phyloP scores from a whole-genome alignment of 192 early-diverging fungal species.

The Linnemannia elongata region DNA sequence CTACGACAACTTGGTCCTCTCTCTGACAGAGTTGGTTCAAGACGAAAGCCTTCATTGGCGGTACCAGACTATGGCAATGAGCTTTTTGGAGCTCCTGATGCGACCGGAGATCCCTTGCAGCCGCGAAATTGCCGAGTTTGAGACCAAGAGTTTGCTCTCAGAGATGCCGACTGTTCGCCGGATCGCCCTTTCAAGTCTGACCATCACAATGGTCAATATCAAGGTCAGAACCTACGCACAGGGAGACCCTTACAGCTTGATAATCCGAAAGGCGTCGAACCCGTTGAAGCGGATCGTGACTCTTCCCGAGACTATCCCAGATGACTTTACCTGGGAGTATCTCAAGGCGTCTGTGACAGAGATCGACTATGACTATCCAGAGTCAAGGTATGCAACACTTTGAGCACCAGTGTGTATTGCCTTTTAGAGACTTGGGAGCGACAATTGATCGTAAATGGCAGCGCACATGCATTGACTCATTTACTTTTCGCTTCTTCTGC shows the following conservation, averaged over 20 bases:
- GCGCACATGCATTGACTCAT: no score
- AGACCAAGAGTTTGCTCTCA: constrained; percentile 72
- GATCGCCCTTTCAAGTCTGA: constrained; percentile 72
- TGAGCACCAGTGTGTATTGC: background rate
- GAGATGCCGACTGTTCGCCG: constrained; percentile 82
- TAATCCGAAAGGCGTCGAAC: constrained; percentile 55
- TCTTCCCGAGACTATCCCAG: constrained; percentile 52
- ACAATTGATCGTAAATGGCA: background rate
- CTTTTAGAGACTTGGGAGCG: no score
- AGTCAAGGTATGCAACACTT: constrained; percentile 33
- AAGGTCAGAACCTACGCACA: constrained; percentile 74
- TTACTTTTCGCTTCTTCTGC: background rate
- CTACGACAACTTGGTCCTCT: constrained; percentile 53
- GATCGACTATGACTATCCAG: constrained; percentile 45
- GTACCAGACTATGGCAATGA: constrained; percentile 83
- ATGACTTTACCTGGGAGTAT: constrained; percentile 54
- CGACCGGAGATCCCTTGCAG: constrained; percentile 71
- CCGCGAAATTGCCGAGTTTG: constrained; percentile 67
- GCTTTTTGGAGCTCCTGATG: constrained; percentile 82
- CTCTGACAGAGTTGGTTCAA: constrained; percentile 72
- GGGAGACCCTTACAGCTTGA: constrained; percentile 62
- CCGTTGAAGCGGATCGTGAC: constrained; percentile 58
- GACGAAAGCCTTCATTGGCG: constrained; percentile 83
- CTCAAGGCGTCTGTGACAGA: constrained; percentile 41
- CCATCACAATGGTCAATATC: constrained; percentile 74